Conservation (phyloP, 176 grass and related monocot genomes). For the Triticum timopheevii region DNA sequence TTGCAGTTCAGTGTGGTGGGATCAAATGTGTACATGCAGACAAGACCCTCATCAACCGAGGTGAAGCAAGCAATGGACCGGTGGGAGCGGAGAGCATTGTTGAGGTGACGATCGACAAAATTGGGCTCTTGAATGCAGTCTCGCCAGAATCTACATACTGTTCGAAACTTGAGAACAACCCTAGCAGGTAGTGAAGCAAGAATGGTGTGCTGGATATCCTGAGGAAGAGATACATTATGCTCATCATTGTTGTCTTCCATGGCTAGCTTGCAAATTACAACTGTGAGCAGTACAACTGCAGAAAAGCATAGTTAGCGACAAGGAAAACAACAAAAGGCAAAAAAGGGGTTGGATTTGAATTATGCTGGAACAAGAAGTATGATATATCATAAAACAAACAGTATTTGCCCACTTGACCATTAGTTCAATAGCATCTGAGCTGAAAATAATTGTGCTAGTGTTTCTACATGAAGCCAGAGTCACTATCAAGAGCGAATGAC, state of each 20-base stretch:
- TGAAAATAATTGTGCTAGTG: background rate
- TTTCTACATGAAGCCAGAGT: background rate
- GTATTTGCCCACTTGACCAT: slow-evolving; percentile 9
- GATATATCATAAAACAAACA: background rate
- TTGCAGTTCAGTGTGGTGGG: slow-evolving; percentile 38
- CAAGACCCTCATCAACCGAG: slow-evolving; percentile 34
- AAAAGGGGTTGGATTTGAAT: background rate
- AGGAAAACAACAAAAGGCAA: background rate
- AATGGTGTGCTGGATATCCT: slow-evolving; percentile 40
- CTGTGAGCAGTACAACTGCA: slow-evolving; percentile 23
- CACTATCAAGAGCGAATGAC: background rate
- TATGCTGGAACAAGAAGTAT: background rate
- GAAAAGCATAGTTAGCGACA: slow-evolving; percentile 25
- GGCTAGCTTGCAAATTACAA: slow-evolving; percentile 13
- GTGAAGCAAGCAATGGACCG: slow-evolving; percentile 50
- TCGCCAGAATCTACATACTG: slow-evolving; percentile 46
- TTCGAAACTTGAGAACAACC: slow-evolving; percentile 31
- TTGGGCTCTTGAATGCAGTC: slow-evolving; percentile 33
- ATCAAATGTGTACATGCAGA: slow-evolving; percentile 51
- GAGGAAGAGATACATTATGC: slow-evolving; percentile 34
- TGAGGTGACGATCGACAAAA: slow-evolving; percentile 43
- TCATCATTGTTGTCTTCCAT: slow-evolving; percentile 35
- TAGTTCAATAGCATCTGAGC: slow-evolving; percentile 9
- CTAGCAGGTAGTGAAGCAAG: slow-evolving; percentile 42
- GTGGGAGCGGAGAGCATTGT: slow-evolving; percentile 25